Evolutionary conservation across 2,329 filamentous ascomycete species (phyloP), one percentile per base, ranked within the genome.

Genomic region (Acrodontium crateriforme): DNA sequence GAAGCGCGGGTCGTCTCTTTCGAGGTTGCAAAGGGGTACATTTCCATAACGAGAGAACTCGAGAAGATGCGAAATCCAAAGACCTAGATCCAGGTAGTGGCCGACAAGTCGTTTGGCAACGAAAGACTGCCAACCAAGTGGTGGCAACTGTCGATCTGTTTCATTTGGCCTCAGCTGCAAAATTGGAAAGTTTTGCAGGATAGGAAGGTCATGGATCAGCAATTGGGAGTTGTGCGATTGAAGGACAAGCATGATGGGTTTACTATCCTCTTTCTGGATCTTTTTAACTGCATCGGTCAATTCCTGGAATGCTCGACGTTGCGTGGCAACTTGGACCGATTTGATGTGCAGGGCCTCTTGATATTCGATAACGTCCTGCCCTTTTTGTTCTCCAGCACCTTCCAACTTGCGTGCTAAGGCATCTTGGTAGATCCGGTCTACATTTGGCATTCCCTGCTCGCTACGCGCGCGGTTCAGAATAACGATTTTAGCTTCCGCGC

Each of bases 21-120:
- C 89, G 17, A 99, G 61, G 45, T 99, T 98, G 56, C 89, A 95
- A 6, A 99, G 65, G 1, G 89, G 89, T 4, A 98, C 74, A 50
- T 95, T 83, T 15, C 89, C 89, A 49, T 95, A 95, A 37, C 83
- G 70, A 25, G 89, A 80, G 30, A 98, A 69, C 25, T 84, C 76
- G 15, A 83, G 78, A 11, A 98, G 65, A 55, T 98, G 85, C 21
- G 82, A 60, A 24, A 98, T 71, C 87, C 89, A 98, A 0, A 80
- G 76, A 1, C 84, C 83, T n/a, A 98, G 69, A 32, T 83, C 82
- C 9, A 99, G 69, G 50, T 94, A 98, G 46, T 93, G 83, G 16
- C 76, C 76, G 6, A 95, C 77, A 7, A 95, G 61, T 15, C 87
- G 73, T 45, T 82, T 83, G 2, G 84, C 82, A 33, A 91, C 75